A percentile compares a stretch with the other conserved stretches of the same genome.
These are phyloP conservation scores for Paraconiothyrium brasiliense DNA, from an alignment of 2,329 filamentous ascomycete genomes.

Conservation along the genomic window DNA sequence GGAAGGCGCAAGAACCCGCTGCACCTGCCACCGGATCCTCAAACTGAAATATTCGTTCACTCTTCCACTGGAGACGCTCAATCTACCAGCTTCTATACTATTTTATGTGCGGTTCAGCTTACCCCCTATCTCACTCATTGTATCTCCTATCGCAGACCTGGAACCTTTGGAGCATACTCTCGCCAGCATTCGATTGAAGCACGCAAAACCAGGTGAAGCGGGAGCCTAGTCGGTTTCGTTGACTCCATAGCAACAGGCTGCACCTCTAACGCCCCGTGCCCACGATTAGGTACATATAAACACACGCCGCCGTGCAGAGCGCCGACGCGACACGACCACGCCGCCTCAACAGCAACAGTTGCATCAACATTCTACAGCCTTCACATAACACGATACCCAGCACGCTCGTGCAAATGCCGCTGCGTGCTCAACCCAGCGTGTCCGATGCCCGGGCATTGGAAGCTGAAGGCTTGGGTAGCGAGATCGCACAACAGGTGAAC, in stretches of 20 bases:
- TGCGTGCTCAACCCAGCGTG: not conserved
- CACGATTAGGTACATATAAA: not conserved
- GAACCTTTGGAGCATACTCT: not conserved
- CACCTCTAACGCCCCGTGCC: not conserved
- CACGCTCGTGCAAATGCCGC: not conserved
- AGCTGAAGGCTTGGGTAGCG: not conserved
- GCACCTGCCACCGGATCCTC: not conserved
- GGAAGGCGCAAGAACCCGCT: slow-evolving; percentile 1
- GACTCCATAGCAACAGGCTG: not conserved
- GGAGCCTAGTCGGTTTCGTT: not conserved
- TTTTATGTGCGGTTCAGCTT: not conserved
- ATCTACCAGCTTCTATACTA: not conserved
- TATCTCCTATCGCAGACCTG: not conserved
- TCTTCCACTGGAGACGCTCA: not conserved
- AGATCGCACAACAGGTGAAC: not conserved
- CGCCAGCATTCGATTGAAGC: not conserved
- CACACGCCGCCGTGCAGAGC: not conserved
- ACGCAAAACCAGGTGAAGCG: not conserved
- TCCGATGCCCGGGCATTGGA: not conserved
- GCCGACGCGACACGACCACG: not conserved
- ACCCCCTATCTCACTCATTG: not conserved
- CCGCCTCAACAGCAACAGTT: not conserved
- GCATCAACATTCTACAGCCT: not conserved
- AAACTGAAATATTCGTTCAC: not conserved
- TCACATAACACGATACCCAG: not conserved